A percentile compares a stretch with the other conserved stretches of the same genome.
Evolutionary conservation across 139 green algal species (phyloP).

Genomic region (Microglena sp.): DNA sequence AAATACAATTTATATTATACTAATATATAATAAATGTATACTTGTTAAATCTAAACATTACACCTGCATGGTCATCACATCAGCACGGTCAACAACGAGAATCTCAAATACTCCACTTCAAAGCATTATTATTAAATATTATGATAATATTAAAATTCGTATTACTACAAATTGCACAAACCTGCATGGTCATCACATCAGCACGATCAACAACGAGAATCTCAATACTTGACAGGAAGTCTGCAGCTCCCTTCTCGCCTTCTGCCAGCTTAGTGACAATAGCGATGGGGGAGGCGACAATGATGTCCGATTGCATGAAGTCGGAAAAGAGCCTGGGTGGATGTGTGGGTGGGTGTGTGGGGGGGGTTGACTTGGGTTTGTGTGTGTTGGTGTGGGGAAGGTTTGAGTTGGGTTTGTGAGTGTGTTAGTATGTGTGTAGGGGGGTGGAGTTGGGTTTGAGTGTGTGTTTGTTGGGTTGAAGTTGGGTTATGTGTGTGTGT

Average conservation of each 20-base stretch:
- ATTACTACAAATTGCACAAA: slow-evolving; percentile 11
- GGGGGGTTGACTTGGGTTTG: too few relatives aligned
- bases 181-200: slow-evolving; percentile 91
- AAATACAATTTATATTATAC: too few relatives aligned
- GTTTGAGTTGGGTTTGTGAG: too few relatives aligned
- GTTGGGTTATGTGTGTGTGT: too few relatives aligned
- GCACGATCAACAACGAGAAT: slow-evolving; percentile 71
- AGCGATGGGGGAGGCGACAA: slow-evolving; percentile 82
- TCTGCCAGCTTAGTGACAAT: slow-evolving; percentile 65
- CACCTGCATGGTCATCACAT: background rate
- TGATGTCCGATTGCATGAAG: slow-evolving; percentile 79
- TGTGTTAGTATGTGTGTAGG: too few relatives aligned
- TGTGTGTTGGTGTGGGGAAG: too few relatives aligned
- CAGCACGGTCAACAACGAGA: background rate
- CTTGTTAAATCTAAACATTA: too few relatives aligned
- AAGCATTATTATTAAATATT: background rate
- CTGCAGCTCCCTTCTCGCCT: slow-evolving; percentile 23
- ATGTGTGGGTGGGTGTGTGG: too few relatives aligned
- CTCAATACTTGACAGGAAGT: slow-evolving; percentile 92
- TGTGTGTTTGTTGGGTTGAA: too few relatives aligned
- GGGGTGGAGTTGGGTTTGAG: too few relatives aligned
- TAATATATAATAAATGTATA: too few relatives aligned
- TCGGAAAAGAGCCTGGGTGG: slow-evolving; percentile 75
- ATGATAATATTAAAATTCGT: background rate
- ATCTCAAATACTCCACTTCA: background rate